These are phyloP conservation scores for Pyrrhoderma noxium DNA, from an alignment of 1,284 basidiomycete genomes.

Conservation along the genomic window DNA sequence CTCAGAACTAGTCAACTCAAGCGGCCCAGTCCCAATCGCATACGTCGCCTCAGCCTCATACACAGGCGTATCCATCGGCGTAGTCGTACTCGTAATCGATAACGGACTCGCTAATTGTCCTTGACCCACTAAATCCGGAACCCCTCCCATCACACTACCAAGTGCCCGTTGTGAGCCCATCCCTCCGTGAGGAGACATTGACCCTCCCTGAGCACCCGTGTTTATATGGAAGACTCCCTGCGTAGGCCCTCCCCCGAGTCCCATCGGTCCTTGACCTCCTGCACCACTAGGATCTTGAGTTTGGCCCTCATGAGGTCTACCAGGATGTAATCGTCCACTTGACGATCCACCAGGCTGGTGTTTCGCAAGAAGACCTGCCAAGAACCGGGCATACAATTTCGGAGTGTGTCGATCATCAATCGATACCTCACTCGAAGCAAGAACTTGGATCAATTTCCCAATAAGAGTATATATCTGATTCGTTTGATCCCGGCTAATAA, in stretches of 20 bases:
- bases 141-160: constrained; percentile 1
- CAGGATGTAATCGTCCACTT: constrained; percentile 22
- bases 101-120: constrained; percentile 19
- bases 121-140: constrained; percentile 23
- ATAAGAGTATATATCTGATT: constrained; percentile 67
- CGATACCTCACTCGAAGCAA: constrained; percentile 66
- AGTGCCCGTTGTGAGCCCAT: constrained; percentile 5
- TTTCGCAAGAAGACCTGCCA: constrained; percentile 57
- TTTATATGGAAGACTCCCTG: constrained; percentile 18
- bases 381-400: constrained; percentile 72
- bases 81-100: constrained; percentile 15
- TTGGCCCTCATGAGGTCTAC: constrained; percentile 23
- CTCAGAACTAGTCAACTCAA: constrained; percentile 15
- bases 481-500: constrained; percentile 55
- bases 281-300: constrained; percentile 27
- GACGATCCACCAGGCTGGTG: constrained; percentile 56
- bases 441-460: constrained; percentile 59
- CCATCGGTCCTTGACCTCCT: constrained; percentile 8
- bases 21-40: constrained; percentile 20
- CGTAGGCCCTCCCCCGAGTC: constrained; percentile 29
- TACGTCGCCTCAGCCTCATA: constrained; percentile 43
- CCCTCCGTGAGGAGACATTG: constrained; percentile 10
- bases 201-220: constrained; percentile 7
- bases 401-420: constrained; percentile 80
- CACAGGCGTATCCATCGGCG: constrained; percentile 27